Base-by-base conservation (phyloP, 306 rosid genomes). In the Vigna unguiculata region DNA sequence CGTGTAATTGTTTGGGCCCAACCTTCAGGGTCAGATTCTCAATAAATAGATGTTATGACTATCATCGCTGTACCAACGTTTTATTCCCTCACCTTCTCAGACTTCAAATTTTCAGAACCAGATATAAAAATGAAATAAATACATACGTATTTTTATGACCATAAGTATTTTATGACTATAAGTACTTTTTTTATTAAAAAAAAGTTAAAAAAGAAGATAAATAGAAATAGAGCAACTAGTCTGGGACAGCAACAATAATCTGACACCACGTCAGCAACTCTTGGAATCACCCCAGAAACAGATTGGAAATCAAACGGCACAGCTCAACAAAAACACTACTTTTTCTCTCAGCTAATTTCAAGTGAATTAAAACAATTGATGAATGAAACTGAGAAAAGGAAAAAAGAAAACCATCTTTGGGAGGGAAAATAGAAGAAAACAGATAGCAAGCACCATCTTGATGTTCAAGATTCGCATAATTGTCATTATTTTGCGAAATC, bases 251-350 rank as follows among this genome's bases (percentile, higher is more conserved):
- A 69, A 64, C 72, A 74, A 48, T 72, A 85, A 47, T 22, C 62
- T 54, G 80, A 43, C 59, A 71, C 89, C 87, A 86, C 77, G 63
- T 83, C 86, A 74, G 66, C 68, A 36, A 49, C 71, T 25, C 20
- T 16, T 38, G 64, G 63, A 81, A 83, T 72, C 80, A 70, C 77
- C 80, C 45, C 45, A 58, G 67, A 25, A 72, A 84, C 66, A 74
- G 69, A 78, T 80, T 76, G 71, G 81, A 75, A 81, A 79, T 72
- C 75, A 81, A 76, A 69, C 78, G 68, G 82, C 47, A 76, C 72
- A 76, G 72, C 53, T 51, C 28, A 57, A 52, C 41, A 74, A 7
- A 60, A 22, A 28, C 17, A 3, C 59, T 5, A 13, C 4, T 53
- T 41, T 45, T 3, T 20, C 41, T 19, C 8, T 7, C 22, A 57